These are phyloP conservation scores for Triangularia setosa DNA, from an alignment of 2,329 filamentous ascomycete genomes.

Conservation along the genomic window DNA sequence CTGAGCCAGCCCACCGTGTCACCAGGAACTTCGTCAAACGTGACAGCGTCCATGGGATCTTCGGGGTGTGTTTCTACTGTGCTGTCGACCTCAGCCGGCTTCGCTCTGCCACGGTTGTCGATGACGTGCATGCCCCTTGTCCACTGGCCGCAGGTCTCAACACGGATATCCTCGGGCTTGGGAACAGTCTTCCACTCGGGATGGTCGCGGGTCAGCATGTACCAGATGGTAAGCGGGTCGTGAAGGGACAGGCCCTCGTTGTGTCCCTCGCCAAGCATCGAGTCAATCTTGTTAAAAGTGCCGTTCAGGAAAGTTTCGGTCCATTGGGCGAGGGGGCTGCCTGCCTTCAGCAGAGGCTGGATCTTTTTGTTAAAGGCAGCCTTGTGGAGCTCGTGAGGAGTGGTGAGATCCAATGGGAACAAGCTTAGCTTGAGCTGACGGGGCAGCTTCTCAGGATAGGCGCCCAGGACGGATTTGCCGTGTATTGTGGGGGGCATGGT, in stretches of 20 bases:
- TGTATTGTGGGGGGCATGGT: conserved; percentile 71
- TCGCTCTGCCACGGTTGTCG: conserved; percentile 63
- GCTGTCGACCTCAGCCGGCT: conserved; percentile 41
- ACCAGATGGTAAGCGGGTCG: conserved; percentile 77
- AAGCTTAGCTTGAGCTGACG: conserved; percentile 63
- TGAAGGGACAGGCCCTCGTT: conserved; percentile 65
- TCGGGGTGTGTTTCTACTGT: conserved; percentile 35
- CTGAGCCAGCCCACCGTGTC: conserved; percentile 78
- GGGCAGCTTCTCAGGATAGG: conserved; percentile 63
- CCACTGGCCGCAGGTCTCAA: conserved; percentile 93
- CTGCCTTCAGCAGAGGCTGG: conserved; percentile 51
- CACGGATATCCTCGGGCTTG: conserved; percentile 73
- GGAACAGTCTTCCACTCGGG: conserved; percentile 54
- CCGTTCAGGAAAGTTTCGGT: conserved; percentile 66
- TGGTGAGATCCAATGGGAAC: conserved; percentile 76
- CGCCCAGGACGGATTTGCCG: conserved; percentile 47
- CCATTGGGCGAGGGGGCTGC: conserved; percentile 73
- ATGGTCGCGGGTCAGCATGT: conserved; percentile 61
- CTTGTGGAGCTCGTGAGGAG: conserved; percentile 61
- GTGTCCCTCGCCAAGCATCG: conserved; percentile 54
- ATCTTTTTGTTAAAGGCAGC: conserved; percentile 56
- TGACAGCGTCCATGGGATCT: conserved; percentile 44
- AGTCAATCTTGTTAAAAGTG: conserved; percentile 65
- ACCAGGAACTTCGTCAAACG: conserved; percentile 54
- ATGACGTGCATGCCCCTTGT: conserved; percentile 86